Base-by-base conservation (phyloP, 202 grass and related monocot genomes). In the Carex sylvatica region DNA sequence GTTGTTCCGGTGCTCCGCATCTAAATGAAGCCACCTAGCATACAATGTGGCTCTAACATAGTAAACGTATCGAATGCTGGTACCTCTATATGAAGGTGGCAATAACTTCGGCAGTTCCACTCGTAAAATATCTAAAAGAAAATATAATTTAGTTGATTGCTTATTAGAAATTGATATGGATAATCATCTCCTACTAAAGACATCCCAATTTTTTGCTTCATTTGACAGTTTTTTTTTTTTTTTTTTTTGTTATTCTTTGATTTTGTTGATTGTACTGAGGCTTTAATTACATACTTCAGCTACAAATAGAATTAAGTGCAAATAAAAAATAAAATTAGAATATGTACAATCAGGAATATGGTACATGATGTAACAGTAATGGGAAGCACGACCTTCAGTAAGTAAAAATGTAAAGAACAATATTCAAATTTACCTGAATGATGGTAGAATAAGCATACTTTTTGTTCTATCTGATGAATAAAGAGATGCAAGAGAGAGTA, bases 11-110 rank as follows among this genome's bases (percentile, higher is more conserved):
- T 88, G 85, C 22, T 80, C 86, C 55, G 83, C 86, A 73, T 85
- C 83, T 67, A 87, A 81, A 80, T 85, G 33, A 88, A 95, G 61
- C 31, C 63, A 90, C n/a, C 89, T 88, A 83, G 89, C 95, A 89
- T 80, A 90, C 79, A 98, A 84, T 70, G 61, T 81, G 68, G 84
- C 83, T 85, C 91, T 95, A 46, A 98, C 84, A 90, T 93, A 93
- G 83, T 95, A 95, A 83, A 98, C 85, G 85, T 95, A 98, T 44
- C 92, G 92, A 83, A 98, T 95, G 83, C 86, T 91, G 49, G 91
- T 86, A 47, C 95, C 92, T 72, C 86, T 90, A 61, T 98, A 98
- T 61, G 92, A 93, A 81, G 92, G 95, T 73, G 92, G 92, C 73
- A 95, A 88, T 86, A 95, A 83, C 66, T 91, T 91, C 0, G 95